Evolutionary conservation across 2,329 filamentous ascomycete species (phyloP), one percentile per base, ranked within the genome.

Genomic region (Beauveria sp.): DNA sequence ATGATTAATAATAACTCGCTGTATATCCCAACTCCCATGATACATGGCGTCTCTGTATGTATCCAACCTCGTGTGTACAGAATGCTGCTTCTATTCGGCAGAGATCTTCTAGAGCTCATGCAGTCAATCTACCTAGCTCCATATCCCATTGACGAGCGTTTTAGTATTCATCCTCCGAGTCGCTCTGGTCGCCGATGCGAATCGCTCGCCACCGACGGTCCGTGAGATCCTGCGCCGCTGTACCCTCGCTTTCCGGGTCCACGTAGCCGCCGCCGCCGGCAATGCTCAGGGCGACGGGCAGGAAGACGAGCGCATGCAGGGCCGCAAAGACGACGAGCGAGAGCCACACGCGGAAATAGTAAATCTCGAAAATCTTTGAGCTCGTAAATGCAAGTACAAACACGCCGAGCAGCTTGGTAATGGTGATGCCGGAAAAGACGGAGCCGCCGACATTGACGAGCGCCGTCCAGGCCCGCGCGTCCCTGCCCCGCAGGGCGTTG

Each of bases 291-390:
- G 90, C 88, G 1, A 97, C 94, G 0, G 94, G 94, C 67, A 99
- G 77, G 73, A 97, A 96, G 8, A 99, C 83, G 53, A 99, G 79
- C 0, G 94, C 91, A 73, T 99, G 94, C 10, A 87, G 82, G 8
- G 91, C 91, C 3, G 92, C 96, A 73, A 96, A 93, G 10, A 96
- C 73, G 12, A 99, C 92, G 59, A 99, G 83, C 7, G 92, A 89
- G 20, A 97, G 79, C 94, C 94, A 99, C 48, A 99, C 90, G 48
- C 94, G 84, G 81, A 99, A 99, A 76, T 99, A 99, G 77, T 99
- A 99, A 62, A 99, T 91, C 78, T 99, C 96, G 69, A 99, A 99
- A 70, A 99, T 99, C 84, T 97, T 99, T 73, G 91, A 96, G 56
- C 90, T 81, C 8, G 94, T 99, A 70, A 97, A 99, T 0, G 94